These are phyloP conservation scores for Parietaria judaica DNA, from an alignment of 306 rosid genomes.

Conservation along the genomic window DNA sequence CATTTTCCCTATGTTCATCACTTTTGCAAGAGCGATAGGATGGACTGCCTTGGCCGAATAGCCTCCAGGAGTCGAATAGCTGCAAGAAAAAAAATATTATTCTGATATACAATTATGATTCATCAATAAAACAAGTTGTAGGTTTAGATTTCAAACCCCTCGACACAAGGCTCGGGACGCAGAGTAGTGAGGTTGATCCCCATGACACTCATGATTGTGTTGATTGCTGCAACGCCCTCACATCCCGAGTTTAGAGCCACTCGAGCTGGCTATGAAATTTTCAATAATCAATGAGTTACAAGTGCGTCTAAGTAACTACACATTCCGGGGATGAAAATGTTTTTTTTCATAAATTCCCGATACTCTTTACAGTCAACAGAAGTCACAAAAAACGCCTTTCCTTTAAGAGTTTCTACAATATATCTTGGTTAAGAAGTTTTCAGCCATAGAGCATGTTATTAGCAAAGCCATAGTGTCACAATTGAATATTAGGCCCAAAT, in stretches of 20 bases:
- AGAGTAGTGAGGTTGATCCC: slow-evolving; percentile 81
- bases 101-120: neutral
- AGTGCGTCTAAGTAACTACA: neutral
- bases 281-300: slow-evolving; percentile 8
- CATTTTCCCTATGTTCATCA: slow-evolving; percentile 87
- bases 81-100: slow-evolving; percentile 21
- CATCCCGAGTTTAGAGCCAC: slow-evolving; percentile 77
- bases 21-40: slow-evolving; percentile 95
- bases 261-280: slow-evolving; percentile 65
- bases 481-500: neutral
- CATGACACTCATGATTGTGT: slow-evolving; percentile 97
- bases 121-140: neutral
- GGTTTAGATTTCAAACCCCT: slow-evolving; percentile 58
- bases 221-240: slow-evolving; percentile 85
- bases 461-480: too few species aligned
- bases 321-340: neutral
- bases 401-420: neutral
- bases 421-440: too few species aligned
- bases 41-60: slow-evolving; percentile 95
- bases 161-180: slow-evolving; percentile 97
- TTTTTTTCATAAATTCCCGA: too few species aligned
- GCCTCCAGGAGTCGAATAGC: slow-evolving; percentile 98
- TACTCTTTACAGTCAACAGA: too few species aligned
- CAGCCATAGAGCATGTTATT: too few species aligned
- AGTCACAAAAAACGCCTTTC: too few species aligned